Percentiles rank a stretch among this genome's conserved stretches.
phyloP scores from a whole-genome alignment of 164 flowering plant species.

The Stephania japonica region DNA sequence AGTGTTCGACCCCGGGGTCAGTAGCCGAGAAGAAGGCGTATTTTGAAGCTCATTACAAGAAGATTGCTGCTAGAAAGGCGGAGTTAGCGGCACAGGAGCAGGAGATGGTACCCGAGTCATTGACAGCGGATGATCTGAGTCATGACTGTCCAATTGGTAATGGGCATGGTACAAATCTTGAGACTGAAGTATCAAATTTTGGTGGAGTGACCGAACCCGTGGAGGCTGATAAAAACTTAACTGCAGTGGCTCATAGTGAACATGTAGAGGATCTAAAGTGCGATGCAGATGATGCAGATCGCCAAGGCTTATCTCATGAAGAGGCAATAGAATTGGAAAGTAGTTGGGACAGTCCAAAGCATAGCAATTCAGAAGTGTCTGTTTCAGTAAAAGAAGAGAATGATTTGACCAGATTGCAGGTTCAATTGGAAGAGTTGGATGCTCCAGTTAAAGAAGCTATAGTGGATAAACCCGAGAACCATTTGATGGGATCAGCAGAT shows the following conservation, averaged over 20 bases:
- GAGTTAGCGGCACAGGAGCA: conserved; percentile 52
- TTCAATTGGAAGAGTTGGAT: neutral
- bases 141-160: conserved; percentile 18
- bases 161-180: conserved; percentile 13
- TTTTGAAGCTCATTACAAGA: conserved; percentile 88
- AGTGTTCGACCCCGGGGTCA: conserved; percentile 84
- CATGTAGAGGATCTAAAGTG: conserved; percentile 20
- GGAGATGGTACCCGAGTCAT: conserved; percentile 23
- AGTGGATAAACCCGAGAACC: neutral
- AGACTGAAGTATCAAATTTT: conserved; percentile 15
- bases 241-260: conserved; percentile 12
- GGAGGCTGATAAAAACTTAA: conserved; percentile 18
- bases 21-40: conserved; percentile 84
- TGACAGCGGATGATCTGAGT: conserved; percentile 17
- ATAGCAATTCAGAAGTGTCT: conserved; percentile 21
- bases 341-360: conserved; percentile 14
- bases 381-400: conserved; percentile 21
- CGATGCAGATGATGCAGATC: conserved; percentile 18
- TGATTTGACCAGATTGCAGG: conserved; percentile 11
- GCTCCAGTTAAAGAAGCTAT: conserved; percentile 3
- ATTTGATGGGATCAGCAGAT: neutral
- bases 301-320: conserved; percentile 23
- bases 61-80: conserved; percentile 63
- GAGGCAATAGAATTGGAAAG: conserved; percentile 22
- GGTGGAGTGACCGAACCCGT: conserved; percentile 23